Percentiles rank a stretch among this genome's conserved stretches.
phyloP scores from a whole-genome alignment of 345 rosid species.

The Leavenworthia alabamica region DNA sequence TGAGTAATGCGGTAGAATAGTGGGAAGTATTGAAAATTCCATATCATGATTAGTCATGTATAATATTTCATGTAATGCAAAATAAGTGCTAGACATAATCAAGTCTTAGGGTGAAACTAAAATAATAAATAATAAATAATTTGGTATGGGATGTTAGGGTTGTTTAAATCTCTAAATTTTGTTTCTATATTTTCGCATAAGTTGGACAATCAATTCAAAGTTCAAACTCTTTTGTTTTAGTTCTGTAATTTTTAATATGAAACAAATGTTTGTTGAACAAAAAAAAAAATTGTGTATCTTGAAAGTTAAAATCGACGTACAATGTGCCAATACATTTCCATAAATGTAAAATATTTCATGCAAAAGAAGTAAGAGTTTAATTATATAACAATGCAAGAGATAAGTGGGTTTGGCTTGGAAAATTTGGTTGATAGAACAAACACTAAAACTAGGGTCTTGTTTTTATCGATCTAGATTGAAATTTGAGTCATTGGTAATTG shows the following conservation, averaged over 20 bases:
- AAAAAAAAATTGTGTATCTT: neutral
- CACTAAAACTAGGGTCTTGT: neutral
- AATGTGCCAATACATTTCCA: neutral
- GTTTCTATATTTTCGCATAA: neutral
- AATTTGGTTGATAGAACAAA: neutral
- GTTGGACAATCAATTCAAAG: neutral
- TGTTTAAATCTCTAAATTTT: neutral
- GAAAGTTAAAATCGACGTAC: neutral
- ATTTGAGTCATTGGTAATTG: neutral
- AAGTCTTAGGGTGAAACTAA: neutral
- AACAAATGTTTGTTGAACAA: neutral
- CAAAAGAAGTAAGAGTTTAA: neutral
- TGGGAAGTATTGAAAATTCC: neutral
- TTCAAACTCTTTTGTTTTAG: neutral
- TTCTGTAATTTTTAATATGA: neutral
- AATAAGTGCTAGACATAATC: neutral
- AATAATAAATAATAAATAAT: neutral
- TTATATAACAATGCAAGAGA: neutral
- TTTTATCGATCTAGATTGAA: neutral
- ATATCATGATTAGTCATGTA: neutral
- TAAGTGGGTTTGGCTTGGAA: slow-evolving; percentile 1
- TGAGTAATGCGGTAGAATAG: neutral
- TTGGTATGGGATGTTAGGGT: neutral
- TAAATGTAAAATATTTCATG: neutral
- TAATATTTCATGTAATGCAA: neutral